Evolutionary conservation across 768 basidiomycete genomes (phyloP).

Genomic region (Exsudoporus frostii): DNA sequence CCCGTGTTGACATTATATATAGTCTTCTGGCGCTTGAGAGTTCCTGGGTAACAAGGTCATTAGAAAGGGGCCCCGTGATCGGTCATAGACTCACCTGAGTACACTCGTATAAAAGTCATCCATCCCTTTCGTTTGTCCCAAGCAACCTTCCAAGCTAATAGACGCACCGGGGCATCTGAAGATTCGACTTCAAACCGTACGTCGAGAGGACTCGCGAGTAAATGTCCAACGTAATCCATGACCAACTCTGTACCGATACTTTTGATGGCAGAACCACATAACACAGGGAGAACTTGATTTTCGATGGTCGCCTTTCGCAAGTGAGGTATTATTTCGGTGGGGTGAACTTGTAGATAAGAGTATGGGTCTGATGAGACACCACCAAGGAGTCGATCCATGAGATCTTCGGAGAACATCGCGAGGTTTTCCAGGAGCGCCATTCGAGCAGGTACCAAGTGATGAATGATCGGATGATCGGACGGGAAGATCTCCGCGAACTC

Average conservation of each 20-base stretch:
- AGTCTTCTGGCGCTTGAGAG: conserved; percentile 56
- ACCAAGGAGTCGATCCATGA: conserved; percentile 70
- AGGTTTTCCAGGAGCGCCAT: conserved; percentile 71
- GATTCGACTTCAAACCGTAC: conserved; percentile 45
- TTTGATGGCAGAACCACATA: conserved; percentile 81
- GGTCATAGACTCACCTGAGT: conserved; percentile 59
- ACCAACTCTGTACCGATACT: conserved; percentile 78
- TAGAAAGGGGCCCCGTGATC: background rate
- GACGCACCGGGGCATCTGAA: conserved; percentile 49
- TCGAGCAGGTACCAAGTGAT: conserved; percentile 65
- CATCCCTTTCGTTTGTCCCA: conserved; percentile 84
- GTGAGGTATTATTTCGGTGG: conserved; percentile 52
- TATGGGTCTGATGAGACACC: conserved; percentile 52
- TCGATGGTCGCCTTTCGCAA: conserved; percentile 66
- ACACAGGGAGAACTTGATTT: conserved; percentile 68
- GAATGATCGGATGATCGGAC: conserved; percentile 60
- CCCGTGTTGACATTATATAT: conserved; percentile 66
- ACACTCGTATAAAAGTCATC: conserved; percentile 91
- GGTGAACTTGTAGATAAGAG: conserved; percentile 61
- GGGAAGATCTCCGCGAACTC: conserved; percentile 45
- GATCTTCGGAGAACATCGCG: conserved; percentile 73
- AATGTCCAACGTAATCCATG: conserved; percentile 78
- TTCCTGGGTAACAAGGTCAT: conserved; percentile 40
- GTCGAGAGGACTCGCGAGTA: conserved; percentile 77
- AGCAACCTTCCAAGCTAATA: conserved; percentile 84